A percentile compares a stretch with the other conserved stretches of the same genome.
These are phyloP conservation scores for Kwoniella bestiolae DNA, from an alignment of 768 basidiomycete genomes.

Conservation along the genomic window DNA sequence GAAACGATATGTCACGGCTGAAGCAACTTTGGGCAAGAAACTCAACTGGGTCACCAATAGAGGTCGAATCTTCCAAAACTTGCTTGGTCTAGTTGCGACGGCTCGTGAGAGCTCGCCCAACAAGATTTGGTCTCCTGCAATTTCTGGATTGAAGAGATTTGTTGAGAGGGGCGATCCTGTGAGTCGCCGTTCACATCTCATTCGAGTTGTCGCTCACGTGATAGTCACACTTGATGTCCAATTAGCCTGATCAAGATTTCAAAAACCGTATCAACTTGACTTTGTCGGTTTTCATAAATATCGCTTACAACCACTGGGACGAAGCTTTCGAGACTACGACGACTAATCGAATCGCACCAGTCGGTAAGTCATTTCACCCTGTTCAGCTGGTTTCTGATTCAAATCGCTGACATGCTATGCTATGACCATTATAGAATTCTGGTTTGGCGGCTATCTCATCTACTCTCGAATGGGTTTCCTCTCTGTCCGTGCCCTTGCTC, in stretches of 20 bases:
- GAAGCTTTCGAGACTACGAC: conserved; percentile 68
- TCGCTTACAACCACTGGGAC: conserved; percentile 57
- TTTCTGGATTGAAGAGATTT: neutral
- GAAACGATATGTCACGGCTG: conserved; percentile 64
- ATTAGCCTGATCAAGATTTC: conserved; percentile 59
- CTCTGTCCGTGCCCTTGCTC: conserved; percentile 59
- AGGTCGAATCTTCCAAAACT: conserved; percentile 75
- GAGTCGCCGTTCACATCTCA: too few relatives aligned
- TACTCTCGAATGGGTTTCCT: conserved; percentile 40
- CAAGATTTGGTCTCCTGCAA: neutral
- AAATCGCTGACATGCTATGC: neutral
- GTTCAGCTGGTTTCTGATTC: neutral
- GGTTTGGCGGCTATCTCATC: conserved; percentile 65
- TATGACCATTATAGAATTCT: conserved; percentile 62
- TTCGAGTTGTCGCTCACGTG: too few relatives aligned
- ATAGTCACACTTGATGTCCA: neutral
- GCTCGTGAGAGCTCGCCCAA: conserved; percentile 12
- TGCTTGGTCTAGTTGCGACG: conserved; percentile 68
- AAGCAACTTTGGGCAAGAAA: conserved; percentile 65
- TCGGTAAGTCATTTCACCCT: conserved; percentile 63
- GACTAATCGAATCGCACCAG: conserved; percentile 78
- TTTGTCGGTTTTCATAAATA: conserved; percentile 59
- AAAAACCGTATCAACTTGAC: conserved; percentile 64
- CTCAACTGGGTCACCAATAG: conserved; percentile 71
- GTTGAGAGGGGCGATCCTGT: conserved; percentile 31